Evolutionary conservation across 2,329 filamentous ascomycete species (phyloP), one percentile per base, ranked within the genome.

Genomic region (Eutypella sp.): DNA sequence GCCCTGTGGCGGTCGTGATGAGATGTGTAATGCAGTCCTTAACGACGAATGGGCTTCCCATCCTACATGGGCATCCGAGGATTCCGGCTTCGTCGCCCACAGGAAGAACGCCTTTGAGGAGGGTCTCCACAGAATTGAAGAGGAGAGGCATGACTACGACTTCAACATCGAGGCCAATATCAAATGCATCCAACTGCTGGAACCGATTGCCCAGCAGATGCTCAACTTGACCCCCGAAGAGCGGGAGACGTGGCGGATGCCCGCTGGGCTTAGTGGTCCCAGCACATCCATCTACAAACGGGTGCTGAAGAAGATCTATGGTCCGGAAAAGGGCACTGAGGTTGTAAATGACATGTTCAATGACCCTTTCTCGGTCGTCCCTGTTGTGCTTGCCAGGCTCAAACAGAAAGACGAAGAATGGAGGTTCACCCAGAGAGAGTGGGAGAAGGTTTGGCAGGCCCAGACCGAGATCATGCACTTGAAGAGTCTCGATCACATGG

Each of bases 41-140:
- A 99, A 99, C 55, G 93, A 99, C 57, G 89, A 96, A 56, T 99
- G 93, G 93, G 93, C 93, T 2, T 97, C 92, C 22, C 93, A 99
- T 68, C 93, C 93, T 3, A 99, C 93, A 0, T 99, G 93, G 93
- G 93, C 92, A 2, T 97, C 92, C 1, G 93, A 99, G 67, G 93
- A 99, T 62, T 95, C 89, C 38, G 93, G 93, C 1, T 99, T 99
- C 58, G 92, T 99, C 48, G 93, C 93, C 11, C 93, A 99, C 68
- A 83, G 92, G 51, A 99, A 99, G 78, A 99, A 99, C 58, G 82
- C 86, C 45, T 95, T 87, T 53, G 93, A 99, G 65, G 93, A 99
- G 66, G 87, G 87, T 25, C 80, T 99, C 8, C 93, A 99, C 63
- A 80, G 93, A 18, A 96, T 99, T 49, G 93, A 99, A 67, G 93